Conservation (phyloP, 2,329 filamentous ascomycete species). For the Verticillium nubilum region DNA sequence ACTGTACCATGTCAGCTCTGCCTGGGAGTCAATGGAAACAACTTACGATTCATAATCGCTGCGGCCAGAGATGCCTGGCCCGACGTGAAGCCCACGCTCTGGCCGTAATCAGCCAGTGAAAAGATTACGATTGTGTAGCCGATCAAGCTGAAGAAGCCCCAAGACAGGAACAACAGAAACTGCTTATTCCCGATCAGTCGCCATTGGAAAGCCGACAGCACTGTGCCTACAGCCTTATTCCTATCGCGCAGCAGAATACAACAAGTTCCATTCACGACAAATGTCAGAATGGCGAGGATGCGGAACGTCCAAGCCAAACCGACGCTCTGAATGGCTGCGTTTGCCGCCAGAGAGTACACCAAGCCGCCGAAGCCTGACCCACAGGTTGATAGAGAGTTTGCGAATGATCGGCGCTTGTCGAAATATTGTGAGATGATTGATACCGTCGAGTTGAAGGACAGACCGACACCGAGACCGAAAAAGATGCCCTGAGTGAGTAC, state of each 20-base stretch:
- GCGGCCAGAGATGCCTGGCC: constrained; percentile 65
- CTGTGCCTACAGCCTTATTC: constrained; percentile 64
- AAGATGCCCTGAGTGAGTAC: constrained; percentile 69
- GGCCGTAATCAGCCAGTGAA: constrained; percentile 67
- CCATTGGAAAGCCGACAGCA: constrained; percentile 61
- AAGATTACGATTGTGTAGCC: constrained; percentile 75
- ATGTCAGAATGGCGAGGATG: constrained; percentile 58
- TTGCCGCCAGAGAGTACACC: constrained; percentile 60
- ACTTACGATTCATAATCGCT: constrained; percentile 64
- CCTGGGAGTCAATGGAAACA: constrained; percentile 16
- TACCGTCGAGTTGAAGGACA: constrained; percentile 65
- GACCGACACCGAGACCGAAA: constrained; percentile 75
- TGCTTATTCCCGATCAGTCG: constrained; percentile 55
- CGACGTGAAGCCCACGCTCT: constrained; percentile 59
- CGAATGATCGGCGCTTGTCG: constrained; percentile 58
- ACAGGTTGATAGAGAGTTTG: constrained; percentile 62
- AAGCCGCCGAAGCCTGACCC: constrained; percentile 73
- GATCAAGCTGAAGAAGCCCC: constrained; percentile 66
- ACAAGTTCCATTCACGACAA: constrained; percentile 58
- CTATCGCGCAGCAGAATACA: constrained; percentile 62
- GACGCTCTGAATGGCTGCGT: constrained; percentile 61
- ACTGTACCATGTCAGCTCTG: constrained; percentile 22
- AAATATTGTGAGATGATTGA: constrained; percentile 73
- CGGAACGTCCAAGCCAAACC: constrained; percentile 63
- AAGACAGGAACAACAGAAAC: constrained; percentile 60